A percentile compares a stretch with the other conserved stretches of the same genome.
These are phyloP conservation scores for Neonectria neomacrospora DNA, from an alignment of 2,329 filamentous ascomycete species.

Conservation along the genomic window DNA sequence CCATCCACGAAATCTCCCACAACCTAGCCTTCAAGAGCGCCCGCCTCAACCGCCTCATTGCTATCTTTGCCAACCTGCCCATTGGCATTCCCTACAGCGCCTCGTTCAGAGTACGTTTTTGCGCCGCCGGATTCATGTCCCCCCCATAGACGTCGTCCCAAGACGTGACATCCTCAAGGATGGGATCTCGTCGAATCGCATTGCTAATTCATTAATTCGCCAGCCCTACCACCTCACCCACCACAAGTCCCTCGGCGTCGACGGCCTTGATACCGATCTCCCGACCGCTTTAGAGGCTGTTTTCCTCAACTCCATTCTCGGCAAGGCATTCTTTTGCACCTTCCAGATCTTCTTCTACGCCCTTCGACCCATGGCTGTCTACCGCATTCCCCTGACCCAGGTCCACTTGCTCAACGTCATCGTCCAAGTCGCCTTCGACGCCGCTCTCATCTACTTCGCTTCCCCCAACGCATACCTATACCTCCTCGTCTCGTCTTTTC, in stretches of 20 bases:
- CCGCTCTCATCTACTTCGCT: constrained; percentile 68
- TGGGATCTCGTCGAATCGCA: background rate
- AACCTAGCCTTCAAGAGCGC: constrained; percentile 92
- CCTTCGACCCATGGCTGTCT: constrained; percentile 92
- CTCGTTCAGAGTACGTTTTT: constrained; percentile 80
- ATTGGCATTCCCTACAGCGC: constrained; percentile 97
- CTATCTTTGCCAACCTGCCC: constrained; percentile 93
- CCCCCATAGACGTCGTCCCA: background rate
- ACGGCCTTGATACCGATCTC: constrained; percentile 95
- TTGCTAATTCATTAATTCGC: constrained; percentile 34
- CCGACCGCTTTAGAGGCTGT: constrained; percentile 91
- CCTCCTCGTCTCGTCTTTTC: constrained; percentile 88
- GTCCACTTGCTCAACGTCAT: constrained; percentile 86
- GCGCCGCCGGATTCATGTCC: background rate
- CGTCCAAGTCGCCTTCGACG: constrained; percentile 83
- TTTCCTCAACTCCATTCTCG: constrained; percentile 92
- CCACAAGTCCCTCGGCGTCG: constrained; percentile 97
- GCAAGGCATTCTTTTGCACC: constrained; percentile 98
- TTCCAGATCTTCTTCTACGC: constrained; percentile 99
- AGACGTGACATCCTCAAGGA: background rate
- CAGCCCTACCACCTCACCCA: constrained; percentile 97
- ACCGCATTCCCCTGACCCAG: constrained; percentile 85
- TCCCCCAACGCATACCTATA: constrained; percentile 79
- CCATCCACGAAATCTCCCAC: constrained; percentile 98
- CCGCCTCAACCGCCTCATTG: constrained; percentile 83